A percentile compares a stretch with the other conserved stretches of the same genome.
These are phyloP conservation scores for Sporothrix euskadiensis DNA, from an alignment of 2,329 filamentous ascomycete genomes.

Conservation along the genomic window DNA sequence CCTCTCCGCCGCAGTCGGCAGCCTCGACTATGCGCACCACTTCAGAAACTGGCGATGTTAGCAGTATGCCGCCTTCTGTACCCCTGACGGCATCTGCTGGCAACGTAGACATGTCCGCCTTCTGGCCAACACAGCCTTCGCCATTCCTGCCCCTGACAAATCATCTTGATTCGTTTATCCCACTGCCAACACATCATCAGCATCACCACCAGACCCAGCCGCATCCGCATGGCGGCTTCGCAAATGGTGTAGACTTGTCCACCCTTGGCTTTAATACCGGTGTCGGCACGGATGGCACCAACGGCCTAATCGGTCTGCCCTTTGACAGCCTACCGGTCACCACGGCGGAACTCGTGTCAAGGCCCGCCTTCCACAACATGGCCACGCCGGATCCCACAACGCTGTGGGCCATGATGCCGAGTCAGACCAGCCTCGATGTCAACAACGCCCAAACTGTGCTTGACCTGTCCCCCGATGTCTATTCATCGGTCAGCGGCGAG, in stretches of 20 bases:
- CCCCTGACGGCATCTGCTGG: not conserved
- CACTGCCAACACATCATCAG: constrained; percentile 8
- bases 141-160: constrained; percentile 18
- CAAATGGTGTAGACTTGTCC: constrained; percentile 3
- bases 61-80: not conserved
- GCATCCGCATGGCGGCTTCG: not conserved
- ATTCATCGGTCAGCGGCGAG: constrained; percentile 12
- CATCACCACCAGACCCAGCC: not conserved
- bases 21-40: constrained; percentile 21
- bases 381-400: constrained; percentile 15
- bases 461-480: constrained; percentile 21
- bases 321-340: constrained; percentile 21
- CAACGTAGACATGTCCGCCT: constrained; percentile 22
- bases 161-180: constrained; percentile 17
- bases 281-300: not conserved
- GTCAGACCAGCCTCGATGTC: constrained; percentile 16
- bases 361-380: constrained; percentile 28
- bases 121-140: constrained; percentile 2
- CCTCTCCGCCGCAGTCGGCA: constrained; percentile 23
- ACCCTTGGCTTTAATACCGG: not conserved
- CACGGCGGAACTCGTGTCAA: constrained; percentile 19
- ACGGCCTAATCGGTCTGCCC: constrained; percentile 14
- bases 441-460: constrained; percentile 6
- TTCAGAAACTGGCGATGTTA: constrained; percentile 20
- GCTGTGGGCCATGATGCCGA: constrained; percentile 21